Evolutionary conservation across 768 basidiomycete species (phyloP).

Genomic region (Crepidotus variabilis): DNA sequence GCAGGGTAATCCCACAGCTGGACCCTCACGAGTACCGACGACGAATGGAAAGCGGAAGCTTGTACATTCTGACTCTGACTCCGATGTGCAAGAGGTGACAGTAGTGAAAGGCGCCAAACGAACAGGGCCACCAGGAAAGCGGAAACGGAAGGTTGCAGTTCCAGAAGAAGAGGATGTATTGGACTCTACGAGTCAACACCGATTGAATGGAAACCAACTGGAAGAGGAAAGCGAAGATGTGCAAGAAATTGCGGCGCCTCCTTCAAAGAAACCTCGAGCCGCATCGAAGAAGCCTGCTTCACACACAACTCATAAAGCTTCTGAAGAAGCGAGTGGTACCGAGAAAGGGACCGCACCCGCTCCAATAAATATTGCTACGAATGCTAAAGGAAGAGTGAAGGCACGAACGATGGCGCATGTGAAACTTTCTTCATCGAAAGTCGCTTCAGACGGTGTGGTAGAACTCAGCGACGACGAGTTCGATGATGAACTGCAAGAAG

Average conservation of each 20-base stretch:
- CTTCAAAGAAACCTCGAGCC: slow-evolving; percentile 13
- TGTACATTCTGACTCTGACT: neutral
- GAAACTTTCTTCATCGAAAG: neutral
- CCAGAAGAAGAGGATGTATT: slow-evolving; percentile 9
- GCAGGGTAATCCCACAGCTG: slow-evolving; percentile 1
- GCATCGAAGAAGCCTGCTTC: slow-evolving; percentile 18
- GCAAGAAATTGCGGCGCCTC: slow-evolving; percentile 14
- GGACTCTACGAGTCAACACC: slow-evolving; percentile 4
- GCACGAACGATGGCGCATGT: slow-evolving; percentile 5
- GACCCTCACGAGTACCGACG: slow-evolving; percentile 2
- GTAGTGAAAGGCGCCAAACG: slow-evolving; percentile 4
- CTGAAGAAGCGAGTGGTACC: neutral
- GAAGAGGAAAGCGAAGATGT: slow-evolving; percentile 13
- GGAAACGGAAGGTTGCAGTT: slow-evolving; percentile 3
- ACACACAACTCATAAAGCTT: neutral
- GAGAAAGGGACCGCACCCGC: neutral
- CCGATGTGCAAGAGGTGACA: slow-evolving; percentile 5
- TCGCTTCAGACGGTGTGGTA: slow-evolving; percentile 12
- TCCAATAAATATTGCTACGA: neutral
- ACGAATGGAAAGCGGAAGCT: slow-evolving; percentile 2
- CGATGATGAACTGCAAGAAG: slow-evolving; percentile 12
- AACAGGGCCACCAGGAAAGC: neutral
- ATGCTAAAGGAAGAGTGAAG: slow-evolving; percentile 14
- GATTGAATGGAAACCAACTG: slow-evolving; percentile 1
- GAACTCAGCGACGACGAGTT: slow-evolving; percentile 18